Conservation (phyloP, 306 rosid species). For the Fragaria iinumae region DNA sequence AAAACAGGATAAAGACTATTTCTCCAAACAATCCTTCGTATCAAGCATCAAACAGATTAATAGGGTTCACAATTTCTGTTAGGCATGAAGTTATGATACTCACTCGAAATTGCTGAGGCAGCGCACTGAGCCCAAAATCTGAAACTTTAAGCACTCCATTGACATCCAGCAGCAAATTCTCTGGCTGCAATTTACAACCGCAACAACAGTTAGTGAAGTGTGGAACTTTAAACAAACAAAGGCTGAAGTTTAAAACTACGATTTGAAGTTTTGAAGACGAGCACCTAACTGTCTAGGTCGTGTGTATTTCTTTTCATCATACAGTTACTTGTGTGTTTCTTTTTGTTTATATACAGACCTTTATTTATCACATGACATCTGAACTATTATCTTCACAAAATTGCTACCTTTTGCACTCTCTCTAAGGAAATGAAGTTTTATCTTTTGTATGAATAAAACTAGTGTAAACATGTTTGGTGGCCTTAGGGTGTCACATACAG, state of each 20-base stretch:
- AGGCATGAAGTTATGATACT: slow-evolving; percentile 36
- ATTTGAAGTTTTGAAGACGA: not conserved
- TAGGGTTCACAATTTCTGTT: not conserved
- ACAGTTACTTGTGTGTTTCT: not conserved
- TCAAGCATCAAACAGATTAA: slow-evolving; percentile 5
- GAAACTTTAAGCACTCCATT: slow-evolving; percentile 79
- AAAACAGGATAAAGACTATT: not conserved
- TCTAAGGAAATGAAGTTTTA: not conserved
- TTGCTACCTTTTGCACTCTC: not conserved
- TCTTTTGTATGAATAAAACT: not conserved
- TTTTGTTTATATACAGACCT: not conserved
- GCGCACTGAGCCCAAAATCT: slow-evolving; percentile 94
- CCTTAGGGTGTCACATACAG: not conserved
- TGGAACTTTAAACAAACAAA: not conserved
- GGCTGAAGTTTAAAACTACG: not conserved
- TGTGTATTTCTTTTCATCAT: not conserved
- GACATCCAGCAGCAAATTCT: slow-evolving; percentile 79
- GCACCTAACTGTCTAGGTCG: not conserved
- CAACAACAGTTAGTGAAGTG: slow-evolving; percentile 6
- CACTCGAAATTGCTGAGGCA: slow-evolving; percentile 94
- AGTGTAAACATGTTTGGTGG: not conserved
- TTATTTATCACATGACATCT: not conserved
- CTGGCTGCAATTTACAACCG: slow-evolving; percentile 61
- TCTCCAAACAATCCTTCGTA: not conserved
- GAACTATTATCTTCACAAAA: not conserved